Base-by-base conservation (phyloP, 495 filamentous ascomycete genomes). In the Neurospora sp. region DNA sequence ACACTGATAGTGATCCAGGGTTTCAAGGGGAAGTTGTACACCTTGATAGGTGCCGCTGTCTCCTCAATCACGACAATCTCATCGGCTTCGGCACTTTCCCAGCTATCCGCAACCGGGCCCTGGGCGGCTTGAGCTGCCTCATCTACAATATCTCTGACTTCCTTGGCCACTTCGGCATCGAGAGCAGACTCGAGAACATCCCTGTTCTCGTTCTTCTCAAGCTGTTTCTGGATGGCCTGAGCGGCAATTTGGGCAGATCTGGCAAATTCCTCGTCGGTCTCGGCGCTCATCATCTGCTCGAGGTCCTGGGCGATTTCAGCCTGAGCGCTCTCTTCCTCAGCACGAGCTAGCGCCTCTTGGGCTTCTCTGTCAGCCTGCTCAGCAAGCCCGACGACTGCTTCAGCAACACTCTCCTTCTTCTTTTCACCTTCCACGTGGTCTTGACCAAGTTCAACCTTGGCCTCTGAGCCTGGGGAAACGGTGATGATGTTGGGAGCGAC, bases 11-110 rank as follows among this genome's bases (percentile, higher is more conserved):
- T 90, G 70, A 95, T 93, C 86, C 97, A 99, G 11, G 96, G 95
- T 79, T 89, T 91, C 89, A 99, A 93, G 18, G 95, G 96, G 83
- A 99, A 97, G 79, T 96, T 95, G 83, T 95, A 93, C 62, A 98
- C 94, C 77, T 86, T 89, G 35, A 97, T 87, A 38, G 90, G 85
- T 40, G 86, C 83, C 37, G 88, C 86, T 42, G 88, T 82, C 73
- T 91, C 90, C 79, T 96, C 91, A 70, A 89, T 88, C 14, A 89
- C 87, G 44, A 88, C 88, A 69, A 92, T 93, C 79, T 95, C 93
- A 39, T 88, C 89, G 12, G 85, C 87, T 72, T 89, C 86, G 12
- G 89, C 91, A 75, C 91, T 95, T 82, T 95, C 92, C 92, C 92
- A 95, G 80, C 90, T 93, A 72, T 93, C 91, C 6, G 88, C 87